Conservation (phyloP, 345 rosid genomes). For the Hibiscus tridactylites region DNA sequence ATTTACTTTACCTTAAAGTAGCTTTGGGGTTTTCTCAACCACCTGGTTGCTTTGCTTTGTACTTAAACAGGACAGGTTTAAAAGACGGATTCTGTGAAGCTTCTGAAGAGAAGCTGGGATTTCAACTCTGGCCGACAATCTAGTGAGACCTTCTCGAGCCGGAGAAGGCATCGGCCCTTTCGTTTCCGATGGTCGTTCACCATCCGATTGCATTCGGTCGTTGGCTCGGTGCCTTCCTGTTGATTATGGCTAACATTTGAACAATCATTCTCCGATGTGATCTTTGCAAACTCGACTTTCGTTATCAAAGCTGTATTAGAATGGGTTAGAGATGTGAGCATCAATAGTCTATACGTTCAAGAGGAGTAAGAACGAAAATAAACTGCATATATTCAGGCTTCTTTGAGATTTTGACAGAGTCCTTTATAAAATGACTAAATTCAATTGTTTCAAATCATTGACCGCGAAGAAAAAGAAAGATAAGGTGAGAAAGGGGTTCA, state of each 20-base stretch:
- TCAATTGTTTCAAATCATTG: slow-evolving; percentile 36
- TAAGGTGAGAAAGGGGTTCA: slow-evolving; percentile 28
- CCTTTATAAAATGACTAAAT: slow-evolving; percentile 32
- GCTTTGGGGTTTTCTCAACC: slow-evolving; percentile 8
- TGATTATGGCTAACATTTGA: slow-evolving; percentile 62
- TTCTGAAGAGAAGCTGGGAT: slow-evolving; percentile 37
- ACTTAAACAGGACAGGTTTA: slow-evolving; percentile 23
- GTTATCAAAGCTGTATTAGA: background rate
- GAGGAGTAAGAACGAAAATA: slow-evolving; percentile 4
- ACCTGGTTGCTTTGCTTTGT: background rate
- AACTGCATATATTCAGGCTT: background rate
- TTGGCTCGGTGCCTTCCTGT: slow-evolving; percentile 56
- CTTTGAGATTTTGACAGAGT: background rate
- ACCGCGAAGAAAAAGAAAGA: slow-evolving; percentile 32
- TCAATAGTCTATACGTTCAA: background rate
- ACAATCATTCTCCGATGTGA: slow-evolving; percentile 7
- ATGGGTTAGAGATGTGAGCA: slow-evolving; percentile 29
- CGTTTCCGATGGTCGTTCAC: slow-evolving; percentile 27
- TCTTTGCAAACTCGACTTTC: background rate
- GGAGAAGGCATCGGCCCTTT: slow-evolving; percentile 32
- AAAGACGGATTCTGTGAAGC: slow-evolving; percentile 24
- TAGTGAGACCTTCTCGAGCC: slow-evolving; percentile 27
- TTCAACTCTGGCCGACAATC: slow-evolving; percentile 73
- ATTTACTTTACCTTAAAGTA: background rate
- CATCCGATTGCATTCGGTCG: slow-evolving; percentile 16